Evolutionary conservation across 306 rosid species (phyloP), one percentile per base, ranked within the genome.

Genomic region (Cotoneaster glaucophyllus): DNA sequence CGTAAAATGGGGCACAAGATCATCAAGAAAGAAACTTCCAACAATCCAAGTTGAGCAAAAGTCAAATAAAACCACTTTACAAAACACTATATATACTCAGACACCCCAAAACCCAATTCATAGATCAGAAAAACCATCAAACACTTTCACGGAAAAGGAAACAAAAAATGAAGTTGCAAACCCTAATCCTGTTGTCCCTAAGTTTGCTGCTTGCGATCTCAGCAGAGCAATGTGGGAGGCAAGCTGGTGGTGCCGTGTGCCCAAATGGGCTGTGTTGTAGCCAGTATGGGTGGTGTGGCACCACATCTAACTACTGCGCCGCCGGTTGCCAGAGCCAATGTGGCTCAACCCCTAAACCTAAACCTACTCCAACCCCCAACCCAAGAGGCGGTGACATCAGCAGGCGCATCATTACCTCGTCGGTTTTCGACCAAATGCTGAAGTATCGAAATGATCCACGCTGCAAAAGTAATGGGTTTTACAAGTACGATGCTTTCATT

Each of bases 401-500:
- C 10, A 34, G 81, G n/a, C n/a, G n/a, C 78, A 22, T 87, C 70
- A 67, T 87, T 24, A 73, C 82, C 5, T 1, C 84, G 6, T 13
- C 83, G 19, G 44, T 77, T 28, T 91, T 86, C 64, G 66, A 88
- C 28, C 63, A 75, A 43, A 69, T 88, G 85, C 90, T 91, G 0
- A 86, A 74, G 57, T 79, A 89, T 31, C 84, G 93, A 0, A 52
- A 83, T 0, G 93, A 85, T 57, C 39, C 11, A 3, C 67, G 4
- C 0, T 91, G 95, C 74, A 56, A 28, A 0, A 79, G 75, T 11
- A 56, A 14, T 3, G 91, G 93, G 1, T 91, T 89, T 52, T 89
- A 89, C 74, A 82, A 82, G 3, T 91, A 86, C 37, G 84, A 85
- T 22, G 93, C 88, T 28, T 89, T 91, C 83, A 63, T 89, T 11